These are phyloP conservation scores for Orbilia javanica DNA, from an alignment of 2,329 filamentous ascomycete species.

Conservation along the genomic window DNA sequence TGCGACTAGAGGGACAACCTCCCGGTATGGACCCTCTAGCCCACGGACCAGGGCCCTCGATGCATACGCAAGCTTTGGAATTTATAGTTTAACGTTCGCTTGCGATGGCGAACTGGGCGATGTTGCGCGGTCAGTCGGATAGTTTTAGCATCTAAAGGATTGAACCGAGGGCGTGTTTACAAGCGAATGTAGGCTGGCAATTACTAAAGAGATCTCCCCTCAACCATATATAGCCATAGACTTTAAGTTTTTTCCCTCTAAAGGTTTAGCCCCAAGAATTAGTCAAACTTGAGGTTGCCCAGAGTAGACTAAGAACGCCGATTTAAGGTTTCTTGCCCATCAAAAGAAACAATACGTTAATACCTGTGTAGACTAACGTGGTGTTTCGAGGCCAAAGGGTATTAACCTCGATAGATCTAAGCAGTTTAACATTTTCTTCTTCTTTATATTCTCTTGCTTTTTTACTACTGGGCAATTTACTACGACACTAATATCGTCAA, in stretches of 20 bases:
- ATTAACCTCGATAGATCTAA: neutral
- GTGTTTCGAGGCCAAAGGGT: neutral
- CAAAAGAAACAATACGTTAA: neutral
- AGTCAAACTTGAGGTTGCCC: neutral
- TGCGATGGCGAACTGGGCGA: conserved; percentile 7
- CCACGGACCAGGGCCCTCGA: conserved; percentile 14
- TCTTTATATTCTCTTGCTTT: conserved; percentile 11
- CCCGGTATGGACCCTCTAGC: conserved; percentile 11
- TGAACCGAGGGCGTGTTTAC: conserved; percentile 23
- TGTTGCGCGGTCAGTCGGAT: conserved; percentile 9
- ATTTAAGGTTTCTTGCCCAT: neutral
- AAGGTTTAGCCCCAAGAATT: neutral
- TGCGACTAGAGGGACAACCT: neutral
- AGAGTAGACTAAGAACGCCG: conserved; percentile 3
- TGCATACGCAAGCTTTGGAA: neutral
- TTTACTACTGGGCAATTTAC: neutral
- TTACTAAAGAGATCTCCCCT: neutral
- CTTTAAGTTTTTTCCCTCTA: neutral
- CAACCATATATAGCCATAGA: neutral
- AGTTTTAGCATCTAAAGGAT: conserved; percentile 18
- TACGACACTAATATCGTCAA: conserved; percentile 8
- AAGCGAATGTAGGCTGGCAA: conserved; percentile 16
- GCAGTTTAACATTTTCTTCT: neutral
- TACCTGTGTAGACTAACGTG: neutral
- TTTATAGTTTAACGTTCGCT: neutral